Conservation (phyloP, 2,329 filamentous ascomycete species). For the Fusarium brevicatenulatum region DNA sequence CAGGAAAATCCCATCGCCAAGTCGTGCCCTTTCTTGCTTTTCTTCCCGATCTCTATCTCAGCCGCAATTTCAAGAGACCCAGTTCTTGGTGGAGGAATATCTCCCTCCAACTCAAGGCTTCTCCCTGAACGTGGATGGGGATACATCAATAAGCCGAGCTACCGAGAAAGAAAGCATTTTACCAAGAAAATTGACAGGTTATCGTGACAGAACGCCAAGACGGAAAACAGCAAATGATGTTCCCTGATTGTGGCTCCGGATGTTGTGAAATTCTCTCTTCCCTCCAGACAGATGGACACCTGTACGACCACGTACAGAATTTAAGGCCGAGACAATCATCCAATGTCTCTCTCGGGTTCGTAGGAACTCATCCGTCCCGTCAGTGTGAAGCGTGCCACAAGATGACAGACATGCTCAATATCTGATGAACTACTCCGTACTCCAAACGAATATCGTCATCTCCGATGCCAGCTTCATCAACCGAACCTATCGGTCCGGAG, state of each 20-base stretch:
- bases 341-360: not conserved
- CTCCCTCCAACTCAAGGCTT: slow-evolving; percentile 9
- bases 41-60: not conserved
- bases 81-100: not conserved
- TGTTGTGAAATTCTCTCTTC: not conserved
- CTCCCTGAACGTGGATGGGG: slow-evolving; percentile 1
- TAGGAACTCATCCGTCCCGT: not conserved
- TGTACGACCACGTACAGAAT: slow-evolving; percentile 2
- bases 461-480: slow-evolving; percentile 8
- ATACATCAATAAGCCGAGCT: not conserved
- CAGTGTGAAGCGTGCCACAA: not conserved
- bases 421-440: not conserved
- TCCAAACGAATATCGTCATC: not conserved
- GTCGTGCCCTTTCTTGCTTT: not conserved
- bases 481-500: slow-evolving; percentile 1
- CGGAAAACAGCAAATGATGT: not conserved
- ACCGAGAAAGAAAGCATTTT: slow-evolving; percentile 1
- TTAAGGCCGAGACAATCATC: not conserved
- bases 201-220: not conserved
- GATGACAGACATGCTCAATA: not conserved
- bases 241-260: not conserved
- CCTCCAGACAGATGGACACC: not conserved
- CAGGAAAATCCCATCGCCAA: slow-evolving; percentile 2
- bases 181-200: not conserved
- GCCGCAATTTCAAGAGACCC: not conserved